Percentiles rank a stretch among this genome's conserved stretches.
Conservation (phyloP, 129 eudicot species). For the Tagetes erecta region DNA sequence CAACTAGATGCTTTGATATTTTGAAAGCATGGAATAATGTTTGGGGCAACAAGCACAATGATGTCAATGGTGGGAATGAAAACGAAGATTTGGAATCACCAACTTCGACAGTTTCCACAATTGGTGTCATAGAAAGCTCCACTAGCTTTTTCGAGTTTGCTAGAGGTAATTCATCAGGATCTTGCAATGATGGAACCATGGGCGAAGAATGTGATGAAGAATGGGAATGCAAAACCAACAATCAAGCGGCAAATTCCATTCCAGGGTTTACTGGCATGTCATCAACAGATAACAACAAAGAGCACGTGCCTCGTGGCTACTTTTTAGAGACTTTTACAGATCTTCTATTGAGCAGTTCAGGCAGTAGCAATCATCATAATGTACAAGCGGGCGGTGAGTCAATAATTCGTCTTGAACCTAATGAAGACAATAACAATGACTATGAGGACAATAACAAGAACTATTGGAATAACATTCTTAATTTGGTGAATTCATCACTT, state of each 20-base stretch:
- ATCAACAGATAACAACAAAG: constrained; percentile 13
- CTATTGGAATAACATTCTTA: constrained; percentile 62
- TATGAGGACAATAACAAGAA: constrained; percentile 69
- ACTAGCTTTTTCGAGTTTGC: constrained; percentile 48
- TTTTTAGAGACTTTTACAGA: constrained; percentile 83
- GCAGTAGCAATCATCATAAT: constrained; percentile 26
- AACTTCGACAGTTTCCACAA: constrained; percentile 61
- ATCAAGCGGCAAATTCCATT: constrained; percentile 18
- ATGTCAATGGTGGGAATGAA: constrained; percentile 18
- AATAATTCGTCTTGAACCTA: constrained; percentile 27
- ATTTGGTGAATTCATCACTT: constrained; percentile 61
- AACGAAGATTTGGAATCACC: constrained; percentile 63
- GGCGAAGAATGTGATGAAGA: constrained; percentile 51
- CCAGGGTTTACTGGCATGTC: constrained; percentile 29
- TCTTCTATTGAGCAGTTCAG: constrained; percentile 50
- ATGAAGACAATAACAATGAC: constrained; percentile 12
- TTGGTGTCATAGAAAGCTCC: constrained; percentile 42
- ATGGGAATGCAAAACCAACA: constrained; percentile 42
- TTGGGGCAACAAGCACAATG: constrained; percentile 35
- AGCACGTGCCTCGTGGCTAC: constrained; percentile 37
- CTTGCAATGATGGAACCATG: constrained; percentile 43
- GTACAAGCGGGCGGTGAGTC: constrained; percentile 42
- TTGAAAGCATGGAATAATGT: constrained; percentile 67
- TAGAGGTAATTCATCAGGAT: constrained; percentile 45
- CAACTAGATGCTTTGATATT: constrained; percentile 54